phyloP scores from a whole-genome alignment of 768 basidiomycete species.

The Kwoniella shandongensis region DNA sequence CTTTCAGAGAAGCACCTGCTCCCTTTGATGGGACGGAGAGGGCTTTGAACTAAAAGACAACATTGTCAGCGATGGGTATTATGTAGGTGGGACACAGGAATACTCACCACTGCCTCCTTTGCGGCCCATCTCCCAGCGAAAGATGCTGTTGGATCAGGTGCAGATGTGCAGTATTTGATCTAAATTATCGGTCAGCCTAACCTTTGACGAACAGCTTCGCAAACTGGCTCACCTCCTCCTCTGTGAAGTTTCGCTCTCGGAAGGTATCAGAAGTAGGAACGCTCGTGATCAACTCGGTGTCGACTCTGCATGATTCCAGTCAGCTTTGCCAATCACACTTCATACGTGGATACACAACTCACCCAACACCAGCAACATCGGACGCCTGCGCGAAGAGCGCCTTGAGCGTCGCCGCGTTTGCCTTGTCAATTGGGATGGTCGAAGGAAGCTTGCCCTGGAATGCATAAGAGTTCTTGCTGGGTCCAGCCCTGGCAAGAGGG shows the following conservation, averaged over 20 bases:
- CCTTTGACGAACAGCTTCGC: background rate
- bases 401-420: slow-evolving; percentile 69
- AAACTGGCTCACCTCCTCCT: slow-evolving; percentile 62
- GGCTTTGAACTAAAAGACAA: slow-evolving; percentile 70
- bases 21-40: slow-evolving; percentile 86
- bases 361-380: slow-evolving; percentile 71
- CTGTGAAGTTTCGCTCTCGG: slow-evolving; percentile 87
- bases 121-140: slow-evolving; percentile 97
- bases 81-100: background rate
- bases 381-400: slow-evolving; percentile 59
- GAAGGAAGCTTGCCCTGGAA: slow-evolving; percentile 67
- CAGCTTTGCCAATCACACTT: slow-evolving; percentile 11
- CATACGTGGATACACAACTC: slow-evolving; percentile 11
- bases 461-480: slow-evolving; percentile 77
- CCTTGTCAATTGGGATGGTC: slow-evolving; percentile 59
- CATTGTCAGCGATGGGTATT: background rate
- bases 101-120: slow-evolving; percentile 72
- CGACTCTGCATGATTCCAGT: slow-evolving; percentile 37
- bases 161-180: slow-evolving; percentile 77
- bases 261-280: slow-evolving; percentile 90
- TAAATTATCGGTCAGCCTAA: slow-evolving; percentile 8
- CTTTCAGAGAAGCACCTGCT: slow-evolving; percentile 90
- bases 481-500: slow-evolving; percentile 84
- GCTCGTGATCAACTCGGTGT: slow-evolving; percentile 80
- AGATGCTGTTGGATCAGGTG: slow-evolving; percentile 82